Evolutionary conservation across 1,284 basidiomycete genomes (phyloP).

Genomic region (Irpex lacteus): DNA sequence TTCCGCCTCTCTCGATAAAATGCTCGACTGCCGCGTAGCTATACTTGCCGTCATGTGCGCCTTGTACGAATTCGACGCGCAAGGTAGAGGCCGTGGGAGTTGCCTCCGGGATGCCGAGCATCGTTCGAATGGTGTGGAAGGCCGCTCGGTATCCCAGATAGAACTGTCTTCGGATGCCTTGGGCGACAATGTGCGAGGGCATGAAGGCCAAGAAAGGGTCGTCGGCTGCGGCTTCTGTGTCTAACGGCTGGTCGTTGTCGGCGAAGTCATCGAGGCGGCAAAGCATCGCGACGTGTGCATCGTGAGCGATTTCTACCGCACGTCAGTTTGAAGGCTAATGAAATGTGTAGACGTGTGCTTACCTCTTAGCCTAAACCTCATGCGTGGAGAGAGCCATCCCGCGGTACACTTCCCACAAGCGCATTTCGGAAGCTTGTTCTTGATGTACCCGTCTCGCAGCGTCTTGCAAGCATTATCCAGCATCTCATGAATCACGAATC

Average conservation of each 20-base stretch:
- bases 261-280: slow-evolving; percentile 6
- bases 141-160: slow-evolving; percentile 12
- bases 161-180: slow-evolving; percentile 11
- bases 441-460: slow-evolving; percentile 5
- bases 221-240: not conserved
- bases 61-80: slow-evolving; percentile 7
- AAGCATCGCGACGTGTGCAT: slow-evolving; percentile 7
- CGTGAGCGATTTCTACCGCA: slow-evolving; percentile 11
- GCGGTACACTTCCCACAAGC: slow-evolving; percentile 9
- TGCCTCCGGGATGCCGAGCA: slow-evolving; percentile 1
- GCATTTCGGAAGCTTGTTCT: slow-evolving; percentile 10
- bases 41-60: slow-evolving; percentile 5
- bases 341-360: not conserved
- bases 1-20: slow-evolving; percentile 12
- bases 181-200: slow-evolving; percentile 1
- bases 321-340: not conserved
- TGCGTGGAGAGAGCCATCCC: slow-evolving; percentile 12
- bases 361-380: slow-evolving; percentile 14
- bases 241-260: slow-evolving; percentile 4
- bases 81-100: slow-evolving; percentile 5
- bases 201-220: slow-evolving; percentile 12
- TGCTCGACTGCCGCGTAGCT: slow-evolving; percentile 4
- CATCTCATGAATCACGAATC: slow-evolving; percentile 11
- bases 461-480: slow-evolving; percentile 5
- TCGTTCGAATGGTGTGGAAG: slow-evolving; percentile 7